phyloP scores from a whole-genome alignment of 176 grass and related monocot species.

The Tillandsia leiboldiana region DNA sequence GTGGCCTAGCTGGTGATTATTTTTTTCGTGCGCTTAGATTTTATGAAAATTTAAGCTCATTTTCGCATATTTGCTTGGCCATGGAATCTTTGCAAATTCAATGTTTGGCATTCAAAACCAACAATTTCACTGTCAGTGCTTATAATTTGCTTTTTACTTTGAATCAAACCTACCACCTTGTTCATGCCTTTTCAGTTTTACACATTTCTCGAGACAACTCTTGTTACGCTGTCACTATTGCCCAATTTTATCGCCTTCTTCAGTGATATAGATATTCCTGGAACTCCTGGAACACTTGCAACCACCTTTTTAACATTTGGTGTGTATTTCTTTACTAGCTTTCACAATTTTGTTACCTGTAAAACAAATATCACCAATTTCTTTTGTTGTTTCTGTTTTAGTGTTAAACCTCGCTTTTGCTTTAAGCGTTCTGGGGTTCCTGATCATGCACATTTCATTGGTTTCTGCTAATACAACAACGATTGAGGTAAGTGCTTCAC shows the following conservation, averaged over 20 bases:
- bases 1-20: no score
- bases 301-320: constrained; percentile 91
- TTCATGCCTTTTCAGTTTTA: constrained; percentile 59
- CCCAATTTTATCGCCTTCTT: constrained; percentile 95
- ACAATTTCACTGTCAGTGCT: no score
- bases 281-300: constrained; percentile 82
- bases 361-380: constrained; percentile 11
- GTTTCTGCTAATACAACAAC: constrained; percentile 83
- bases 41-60: no score
- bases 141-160: neutral
- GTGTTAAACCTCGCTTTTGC: constrained; percentile 86
- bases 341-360: neutral
- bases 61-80: no score
- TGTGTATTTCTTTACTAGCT: constrained; percentile 23
- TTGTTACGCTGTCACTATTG: constrained; percentile 78
- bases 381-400: constrained; percentile 26
- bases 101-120: no score
- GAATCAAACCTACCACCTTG: constrained; percentile 5
- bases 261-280: constrained; percentile 70
- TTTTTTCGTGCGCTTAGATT: no score
- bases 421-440: constrained; percentile 85
- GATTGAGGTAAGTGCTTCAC: constrained; percentile 53
- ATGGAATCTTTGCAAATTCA: no score
- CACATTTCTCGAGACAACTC: constrained; percentile 83
- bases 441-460: constrained; percentile 92